Evolutionary conservation across 805 yeast genomes (phyloP).

Genomic region (Pichia insulana): DNA sequence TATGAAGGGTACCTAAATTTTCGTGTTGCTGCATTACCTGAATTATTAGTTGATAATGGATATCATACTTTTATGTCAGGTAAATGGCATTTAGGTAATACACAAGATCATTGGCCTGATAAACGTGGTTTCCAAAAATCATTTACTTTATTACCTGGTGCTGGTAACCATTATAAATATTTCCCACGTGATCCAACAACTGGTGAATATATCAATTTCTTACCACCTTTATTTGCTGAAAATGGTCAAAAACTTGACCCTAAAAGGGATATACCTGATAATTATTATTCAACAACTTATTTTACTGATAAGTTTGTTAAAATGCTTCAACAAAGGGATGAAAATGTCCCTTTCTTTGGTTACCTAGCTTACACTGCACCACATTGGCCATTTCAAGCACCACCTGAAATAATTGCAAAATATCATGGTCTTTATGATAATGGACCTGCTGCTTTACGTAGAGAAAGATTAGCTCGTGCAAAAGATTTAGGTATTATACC

Average conservation of each 20-base stretch:
- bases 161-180: slow-evolving; percentile 47
- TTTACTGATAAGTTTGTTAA: slow-evolving; percentile 32
- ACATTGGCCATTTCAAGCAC: slow-evolving; percentile 62
- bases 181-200: slow-evolving; percentile 28
- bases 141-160: slow-evolving; percentile 45
- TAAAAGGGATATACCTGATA: slow-evolving; percentile 32
- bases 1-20: slow-evolving; percentile 47
- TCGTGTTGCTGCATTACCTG: slow-evolving; percentile 45
- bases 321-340: slow-evolving; percentile 29
- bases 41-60: slow-evolving; percentile 38
- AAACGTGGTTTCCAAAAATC: slow-evolving; percentile 43
- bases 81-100: slow-evolving; percentile 52
- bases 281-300: slow-evolving; percentile 37
- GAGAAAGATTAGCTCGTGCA: slow-evolving; percentile 32
- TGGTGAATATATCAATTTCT: slow-evolving; percentile 23
- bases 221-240: slow-evolving; percentile 33
- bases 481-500: slow-evolving; percentile 38
- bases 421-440: slow-evolving; percentile 39
- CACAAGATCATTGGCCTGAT: slow-evolving; percentile 39
- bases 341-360: slow-evolving; percentile 44
- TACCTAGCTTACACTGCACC: slow-evolving; percentile 54
- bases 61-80: slow-evolving; percentile 47
- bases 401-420: slow-evolving; percentile 36
- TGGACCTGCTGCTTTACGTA: slow-evolving; percentile 40
- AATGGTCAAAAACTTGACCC: slow-evolving; percentile 32